Conservation (phyloP, 345 rosid species). For the Pseudoturritis turrita region DNA sequence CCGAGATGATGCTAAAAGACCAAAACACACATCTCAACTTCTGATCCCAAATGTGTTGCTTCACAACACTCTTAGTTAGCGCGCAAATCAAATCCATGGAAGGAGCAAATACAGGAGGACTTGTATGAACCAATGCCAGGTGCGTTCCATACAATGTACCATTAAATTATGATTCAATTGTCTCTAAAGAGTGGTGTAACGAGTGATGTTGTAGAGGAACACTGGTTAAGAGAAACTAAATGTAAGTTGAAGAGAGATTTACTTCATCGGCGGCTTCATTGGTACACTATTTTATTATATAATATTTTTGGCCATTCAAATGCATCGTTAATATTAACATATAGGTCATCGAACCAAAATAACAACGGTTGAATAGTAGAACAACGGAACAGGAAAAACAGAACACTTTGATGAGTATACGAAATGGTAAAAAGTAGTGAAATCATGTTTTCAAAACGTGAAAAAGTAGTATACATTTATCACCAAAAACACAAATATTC, state of each 20-base stretch:
- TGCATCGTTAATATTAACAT: background rate
- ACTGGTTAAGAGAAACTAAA: constrained; percentile 5
- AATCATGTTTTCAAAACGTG: too few species aligned
- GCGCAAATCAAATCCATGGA: constrained; percentile 8
- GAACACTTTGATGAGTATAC: too few species aligned
- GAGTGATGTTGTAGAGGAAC: constrained; percentile 20
- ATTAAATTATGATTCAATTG: constrained; percentile 23
- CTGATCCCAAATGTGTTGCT: constrained; percentile 7
- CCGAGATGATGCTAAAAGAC: constrained; percentile 34
- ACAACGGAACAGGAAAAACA: too few species aligned
- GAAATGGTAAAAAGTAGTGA: too few species aligned
- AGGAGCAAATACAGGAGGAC: constrained; percentile 21
- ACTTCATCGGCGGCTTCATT: constrained; percentile 28
- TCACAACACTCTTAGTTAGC: background rate
- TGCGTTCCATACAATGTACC: constrained; percentile 29
- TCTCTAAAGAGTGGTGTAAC: background rate
- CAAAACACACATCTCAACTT: background rate
- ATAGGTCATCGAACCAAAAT: too few species aligned
- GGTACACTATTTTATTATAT: constrained; percentile 12
- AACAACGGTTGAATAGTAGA: too few species aligned
- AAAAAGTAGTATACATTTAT: too few species aligned
- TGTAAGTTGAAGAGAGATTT: constrained; percentile 17
- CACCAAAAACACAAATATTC: background rate
- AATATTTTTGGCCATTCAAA: constrained; percentile 12
- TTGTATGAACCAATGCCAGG: constrained; percentile 23